phyloP scores from a whole-genome alignment of 1,284 basidiomycete species.

The Vanrija humicola region DNA sequence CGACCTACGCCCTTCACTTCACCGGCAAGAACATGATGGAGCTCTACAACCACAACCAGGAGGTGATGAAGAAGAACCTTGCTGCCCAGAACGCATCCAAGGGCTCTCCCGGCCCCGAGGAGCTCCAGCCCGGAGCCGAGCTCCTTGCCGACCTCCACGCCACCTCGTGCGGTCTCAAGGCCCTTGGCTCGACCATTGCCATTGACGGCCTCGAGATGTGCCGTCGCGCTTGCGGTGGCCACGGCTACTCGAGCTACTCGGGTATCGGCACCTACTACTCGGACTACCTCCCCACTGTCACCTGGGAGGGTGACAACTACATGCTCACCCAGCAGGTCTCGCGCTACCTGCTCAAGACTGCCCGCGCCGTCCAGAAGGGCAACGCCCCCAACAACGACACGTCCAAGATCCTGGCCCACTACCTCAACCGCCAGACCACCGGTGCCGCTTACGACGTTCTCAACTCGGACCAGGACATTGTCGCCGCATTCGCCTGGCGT shows the following conservation, averaged over 20 bases:
- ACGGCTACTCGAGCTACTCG: slow-evolving; percentile 58
- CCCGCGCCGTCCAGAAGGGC: slow-evolving; percentile 54
- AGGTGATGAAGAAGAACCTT: slow-evolving; percentile 18
- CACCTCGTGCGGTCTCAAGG: slow-evolving; percentile 16
- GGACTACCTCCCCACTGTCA: slow-evolving; percentile 55
- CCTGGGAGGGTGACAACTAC: slow-evolving; percentile 58
- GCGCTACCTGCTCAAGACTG: slow-evolving; percentile 54
- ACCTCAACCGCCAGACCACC: slow-evolving; percentile 47
- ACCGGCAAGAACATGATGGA: slow-evolving; percentile 51
- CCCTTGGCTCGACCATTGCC: slow-evolving; percentile 49
- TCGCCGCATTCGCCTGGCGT: slow-evolving; percentile 53
- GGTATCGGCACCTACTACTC: slow-evolving; percentile 55
- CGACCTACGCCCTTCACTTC: slow-evolving; percentile 57
- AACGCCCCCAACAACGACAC: slow-evolving; percentile 56
- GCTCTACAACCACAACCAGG: slow-evolving; percentile 39
- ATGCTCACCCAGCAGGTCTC: slow-evolving; percentile 55
- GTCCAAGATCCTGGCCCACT: slow-evolving; percentile 42
- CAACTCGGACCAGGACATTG: slow-evolving; percentile 55
- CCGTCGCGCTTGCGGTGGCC: slow-evolving; percentile 56
- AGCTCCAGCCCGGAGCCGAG: slow-evolving; percentile 19
- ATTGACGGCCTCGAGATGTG: slow-evolving; percentile 55
- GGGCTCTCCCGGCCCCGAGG: slow-evolving; percentile 17
- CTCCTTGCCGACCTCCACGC: slow-evolving; percentile 18
- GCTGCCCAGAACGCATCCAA: neutral
- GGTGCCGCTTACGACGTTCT: slow-evolving; percentile 41